A percentile compares a stretch with the other conserved stretches of the same genome.
phyloP scores from a whole-genome alignment of 2,329 filamentous ascomycete species.

The Penicillium sp. region DNA sequence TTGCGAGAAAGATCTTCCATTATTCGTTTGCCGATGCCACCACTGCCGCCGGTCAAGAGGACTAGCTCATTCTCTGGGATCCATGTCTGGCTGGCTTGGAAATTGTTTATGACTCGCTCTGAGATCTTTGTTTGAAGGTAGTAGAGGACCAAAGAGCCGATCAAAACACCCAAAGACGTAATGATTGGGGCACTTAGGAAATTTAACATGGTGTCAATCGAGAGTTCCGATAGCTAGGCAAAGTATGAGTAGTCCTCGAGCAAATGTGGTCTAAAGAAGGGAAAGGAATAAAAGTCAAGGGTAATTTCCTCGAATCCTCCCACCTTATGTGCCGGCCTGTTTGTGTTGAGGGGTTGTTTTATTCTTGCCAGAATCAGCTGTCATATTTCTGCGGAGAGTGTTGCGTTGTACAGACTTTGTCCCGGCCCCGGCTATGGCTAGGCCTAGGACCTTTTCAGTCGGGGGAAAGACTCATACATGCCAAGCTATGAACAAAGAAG shows the following conservation, averaged over 20 bases:
- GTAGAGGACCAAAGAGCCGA: background rate
- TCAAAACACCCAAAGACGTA: background rate
- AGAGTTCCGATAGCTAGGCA: background rate
- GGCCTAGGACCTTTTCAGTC: background rate
- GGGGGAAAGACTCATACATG: background rate
- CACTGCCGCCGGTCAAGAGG: conserved; percentile 21
- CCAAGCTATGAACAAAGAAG: background rate
- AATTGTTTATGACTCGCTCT: background rate
- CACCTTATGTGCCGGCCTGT: background rate
- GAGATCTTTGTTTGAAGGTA: background rate
- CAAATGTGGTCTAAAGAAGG: background rate
- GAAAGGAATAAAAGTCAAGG: background rate
- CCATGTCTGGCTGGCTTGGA: conserved; percentile 7
- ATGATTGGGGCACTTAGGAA: background rate
- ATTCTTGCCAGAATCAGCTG: background rate
- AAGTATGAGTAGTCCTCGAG: background rate
- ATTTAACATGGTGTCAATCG: background rate
- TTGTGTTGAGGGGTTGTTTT: background rate
- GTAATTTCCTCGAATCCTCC: no score
- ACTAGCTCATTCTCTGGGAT: conserved; percentile 17
- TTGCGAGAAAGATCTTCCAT: conserved; percentile 14
- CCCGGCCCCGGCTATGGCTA: background rate
- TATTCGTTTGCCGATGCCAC: conserved; percentile 25
- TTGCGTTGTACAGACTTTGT: background rate
- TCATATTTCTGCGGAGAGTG: background rate